Conservation (phyloP, 1,139 yeast genomes). For the Diutina pseudorugosa region DNA sequence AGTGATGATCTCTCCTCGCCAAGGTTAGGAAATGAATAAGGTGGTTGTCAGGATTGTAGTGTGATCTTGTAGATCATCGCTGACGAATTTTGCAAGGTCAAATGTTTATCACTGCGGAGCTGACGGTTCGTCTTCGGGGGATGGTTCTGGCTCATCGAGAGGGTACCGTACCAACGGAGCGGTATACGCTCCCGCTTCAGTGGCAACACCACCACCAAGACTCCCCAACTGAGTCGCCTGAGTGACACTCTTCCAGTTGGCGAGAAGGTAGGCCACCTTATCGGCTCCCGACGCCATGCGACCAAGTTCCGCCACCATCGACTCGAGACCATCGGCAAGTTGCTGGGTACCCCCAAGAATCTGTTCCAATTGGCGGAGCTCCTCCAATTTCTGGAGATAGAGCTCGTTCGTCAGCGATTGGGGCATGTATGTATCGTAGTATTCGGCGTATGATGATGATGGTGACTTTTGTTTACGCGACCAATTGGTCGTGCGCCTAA, state of each 20-base stretch:
- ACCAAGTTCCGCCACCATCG: conserved; percentile 34
- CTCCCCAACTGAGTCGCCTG: background rate
- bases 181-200: background rate
- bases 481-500: background rate
- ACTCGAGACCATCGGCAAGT: conserved; percentile 36
- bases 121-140: too few relatives aligned
- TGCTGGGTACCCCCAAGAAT: conserved; percentile 8
- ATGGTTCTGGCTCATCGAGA: background rate
- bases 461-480: background rate
- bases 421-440: too few relatives aligned
- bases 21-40: too few relatives aligned
- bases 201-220: background rate
- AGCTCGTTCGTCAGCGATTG: background rate
- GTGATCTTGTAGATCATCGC: too few relatives aligned
- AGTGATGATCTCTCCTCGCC: too few relatives aligned
- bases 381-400: conserved; percentile 35
- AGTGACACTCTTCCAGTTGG: conserved; percentile 57
- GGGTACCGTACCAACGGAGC: background rate
- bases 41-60: too few relatives aligned
- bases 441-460: background rate
- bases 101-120: too few relatives aligned
- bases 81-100: too few relatives aligned
- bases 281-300: conserved; percentile 47
- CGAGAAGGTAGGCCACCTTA: conserved; percentile 39
- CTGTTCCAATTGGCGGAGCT: conserved; percentile 35